Percentiles rank a stretch among this genome's conserved stretches.
These are phyloP conservation scores for Penicillium waksmanii DNA, from an alignment of 495 filamentous ascomycete genomes.

Conservation along the genomic window DNA sequence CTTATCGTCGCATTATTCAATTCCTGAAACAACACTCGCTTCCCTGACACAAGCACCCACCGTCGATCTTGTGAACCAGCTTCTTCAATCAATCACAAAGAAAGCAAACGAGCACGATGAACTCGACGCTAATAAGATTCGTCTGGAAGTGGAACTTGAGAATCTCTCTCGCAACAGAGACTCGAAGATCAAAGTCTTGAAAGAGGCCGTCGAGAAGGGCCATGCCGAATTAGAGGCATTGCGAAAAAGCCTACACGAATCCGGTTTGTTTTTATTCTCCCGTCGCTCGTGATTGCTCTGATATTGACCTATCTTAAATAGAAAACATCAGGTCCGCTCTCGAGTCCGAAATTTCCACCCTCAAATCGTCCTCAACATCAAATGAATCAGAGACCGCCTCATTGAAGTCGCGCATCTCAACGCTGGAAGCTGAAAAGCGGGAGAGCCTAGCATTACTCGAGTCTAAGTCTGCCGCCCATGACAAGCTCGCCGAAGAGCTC, in stretches of 20 bases:
- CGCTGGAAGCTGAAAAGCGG: slow-evolving; percentile 87
- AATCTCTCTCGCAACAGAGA: slow-evolving; percentile 81
- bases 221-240: slow-evolving; percentile 78
- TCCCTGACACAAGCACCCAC: slow-evolving; percentile 74
- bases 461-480: slow-evolving; percentile 84
- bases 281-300: slow-evolving; percentile 19
- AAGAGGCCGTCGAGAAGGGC: slow-evolving; percentile 76
- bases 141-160: slow-evolving; percentile 89
- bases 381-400: slow-evolving; percentile 77
- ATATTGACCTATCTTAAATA: slow-evolving; percentile 28
- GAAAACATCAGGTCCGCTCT: slow-evolving; percentile 67
- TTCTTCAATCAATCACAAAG: slow-evolving; percentile 67
- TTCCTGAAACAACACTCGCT: slow-evolving; percentile 69
- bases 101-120: slow-evolving; percentile 82
- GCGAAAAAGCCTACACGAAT: slow-evolving; percentile 74
- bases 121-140: slow-evolving; percentile 79
- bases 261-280: slow-evolving; percentile 56
- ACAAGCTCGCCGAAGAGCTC: slow-evolving; percentile 82
- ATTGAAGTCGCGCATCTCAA: slow-evolving; percentile 76
- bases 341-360: slow-evolving; percentile 77
- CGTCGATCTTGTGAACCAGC: slow-evolving; percentile 68
- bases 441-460: slow-evolving; percentile 87
- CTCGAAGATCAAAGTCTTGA: slow-evolving; percentile 77
- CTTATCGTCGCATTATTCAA: slow-evolving; percentile 71
- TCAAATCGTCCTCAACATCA: slow-evolving; percentile 74